Percentiles rank a stretch among this genome's conserved stretches.
These are phyloP conservation scores for Yamadazyma nakazawae DNA, from an alignment of 805 yeast species.

Conservation along the genomic window DNA sequence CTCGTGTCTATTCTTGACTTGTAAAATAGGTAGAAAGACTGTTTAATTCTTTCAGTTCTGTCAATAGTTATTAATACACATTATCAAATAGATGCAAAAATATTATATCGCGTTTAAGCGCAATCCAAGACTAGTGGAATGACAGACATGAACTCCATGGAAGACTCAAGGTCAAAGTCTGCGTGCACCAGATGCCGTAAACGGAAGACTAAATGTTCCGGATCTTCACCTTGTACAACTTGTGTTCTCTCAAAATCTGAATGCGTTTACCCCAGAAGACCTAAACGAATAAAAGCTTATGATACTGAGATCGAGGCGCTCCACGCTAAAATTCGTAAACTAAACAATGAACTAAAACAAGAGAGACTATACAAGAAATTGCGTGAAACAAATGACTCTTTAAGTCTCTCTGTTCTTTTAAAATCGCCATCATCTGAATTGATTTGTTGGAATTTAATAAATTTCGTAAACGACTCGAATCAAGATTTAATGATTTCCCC, in stretches of 20 bases:
- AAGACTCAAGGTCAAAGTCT: conserved; percentile 1
- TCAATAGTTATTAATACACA: conserved; percentile 4
- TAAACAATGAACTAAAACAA: conserved; percentile 11
- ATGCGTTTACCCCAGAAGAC: conserved; percentile 22
- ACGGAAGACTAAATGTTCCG: conserved; percentile 29
- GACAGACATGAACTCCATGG: background rate
- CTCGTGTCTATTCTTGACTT: background rate
- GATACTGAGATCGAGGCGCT: conserved; percentile 24
- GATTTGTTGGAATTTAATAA: conserved; percentile 23
- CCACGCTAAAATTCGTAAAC: conserved; percentile 13
- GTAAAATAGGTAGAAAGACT: background rate
- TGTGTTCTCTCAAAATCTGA: conserved; percentile 15
- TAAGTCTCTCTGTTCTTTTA: conserved; percentile 19
- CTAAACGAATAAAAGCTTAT: conserved; percentile 16
- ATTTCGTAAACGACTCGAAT: conserved; percentile 12
- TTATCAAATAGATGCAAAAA: background rate
- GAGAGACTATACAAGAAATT: background rate
- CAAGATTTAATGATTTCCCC: conserved; percentile 19
- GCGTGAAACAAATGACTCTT: background rate
- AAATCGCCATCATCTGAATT: conserved; percentile 25
- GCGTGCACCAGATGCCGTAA: conserved; percentile 25
- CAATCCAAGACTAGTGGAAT: background rate
- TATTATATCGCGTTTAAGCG: background rate
- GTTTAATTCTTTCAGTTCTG: conserved; percentile 6
- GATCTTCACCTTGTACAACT: conserved; percentile 21